Base-by-base conservation (phyloP, 306 rosid species). In the Ceratonia siliqua region DNA sequence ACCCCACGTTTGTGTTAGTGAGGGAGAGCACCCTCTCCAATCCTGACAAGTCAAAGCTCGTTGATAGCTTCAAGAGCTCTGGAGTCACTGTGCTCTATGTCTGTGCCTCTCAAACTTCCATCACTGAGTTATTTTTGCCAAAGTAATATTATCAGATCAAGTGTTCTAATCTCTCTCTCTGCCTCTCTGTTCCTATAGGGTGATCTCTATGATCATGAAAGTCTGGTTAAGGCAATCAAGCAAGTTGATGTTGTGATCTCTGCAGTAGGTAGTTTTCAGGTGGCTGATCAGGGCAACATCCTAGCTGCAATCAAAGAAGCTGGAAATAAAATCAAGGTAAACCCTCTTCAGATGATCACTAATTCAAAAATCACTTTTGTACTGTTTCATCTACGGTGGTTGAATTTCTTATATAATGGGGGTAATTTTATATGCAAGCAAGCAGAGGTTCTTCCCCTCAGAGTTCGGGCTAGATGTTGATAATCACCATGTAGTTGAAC, bases 1-100 rank as follows among this genome's bases (percentile, higher is more conserved):
- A 80, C 50, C 83, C 87, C 43, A 86, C 87, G 0, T 83, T 25
- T 64, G 83, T 68, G 0, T 62, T 86, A 43, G 76, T 78, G 4
- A 83, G 85, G 67, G 68, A 80, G 15, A 76, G 39, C 80, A 33
- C 74, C 2, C 43, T 33, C 18, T 75, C 73, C 12, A 76, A 82
- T 64, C 87, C 85, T 21, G 73, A 80, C n/a, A 83, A 80, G 65
- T 66, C 74, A 1, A 18, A 78, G 39, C 82, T 86, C 30, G 6
- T 86, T 20, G 24, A 59, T 1, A 83, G n/a, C 78, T 83, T 36
- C 75, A 50, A 64, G 64, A 53, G 30, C 50, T 63, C 67, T 0
- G 87, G 87, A 8, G 81, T 80, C 18, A 73, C 15, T 36, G 46
- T 86, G 0, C 18, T 80, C 2, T 10, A 74, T 50, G 87, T 80